Percentiles rank a stretch among this genome's conserved stretches.
Evolutionary conservation across 345 rosid genomes (phyloP).

Genomic region (Noccaea caerulescens): DNA sequence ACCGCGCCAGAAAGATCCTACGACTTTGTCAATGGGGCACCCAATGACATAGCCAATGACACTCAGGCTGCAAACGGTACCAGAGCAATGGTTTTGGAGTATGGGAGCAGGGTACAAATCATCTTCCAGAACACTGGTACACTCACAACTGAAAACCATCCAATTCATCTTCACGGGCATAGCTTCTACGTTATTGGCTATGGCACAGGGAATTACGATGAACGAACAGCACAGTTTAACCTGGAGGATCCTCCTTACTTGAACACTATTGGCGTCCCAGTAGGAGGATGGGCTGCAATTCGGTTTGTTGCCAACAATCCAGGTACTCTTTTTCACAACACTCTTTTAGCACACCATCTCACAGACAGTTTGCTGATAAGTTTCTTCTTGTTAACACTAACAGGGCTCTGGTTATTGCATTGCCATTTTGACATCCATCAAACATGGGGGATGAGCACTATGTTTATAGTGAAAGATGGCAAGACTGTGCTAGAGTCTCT

Average conservation of each 20-base stretch:
- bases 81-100: conserved; percentile 64
- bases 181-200: conserved; percentile 81
- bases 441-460: conserved; percentile 83
- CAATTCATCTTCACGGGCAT: conserved; percentile 89
- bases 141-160: conserved; percentile 78
- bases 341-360: conserved; percentile 28
- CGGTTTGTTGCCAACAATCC: conserved; percentile 83
- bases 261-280: conserved; percentile 91
- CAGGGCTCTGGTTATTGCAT: conserved; percentile 91
- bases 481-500: conserved; percentile 58
- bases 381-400: conserved; percentile 3
- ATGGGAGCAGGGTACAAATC: conserved; percentile 68
- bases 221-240: conserved; percentile 57
- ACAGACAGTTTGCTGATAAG: conserved; percentile 22
- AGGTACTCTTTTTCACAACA: conserved; percentile 47
- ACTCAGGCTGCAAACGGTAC: conserved; percentile 73
- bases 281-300: conserved; percentile 92
- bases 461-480: conserved; percentile 74
- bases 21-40: conserved; percentile 85
- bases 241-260: conserved; percentile 79
- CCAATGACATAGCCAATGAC: conserved; percentile 66
- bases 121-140: conserved; percentile 82
- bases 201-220: conserved; percentile 69
- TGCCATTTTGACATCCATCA: conserved; percentile 81
- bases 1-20: conserved; percentile 63